These are phyloP conservation scores for Xerocomus spinulosus DNA, from an alignment of 768 basidiomycete species.

Conservation along the genomic window DNA sequence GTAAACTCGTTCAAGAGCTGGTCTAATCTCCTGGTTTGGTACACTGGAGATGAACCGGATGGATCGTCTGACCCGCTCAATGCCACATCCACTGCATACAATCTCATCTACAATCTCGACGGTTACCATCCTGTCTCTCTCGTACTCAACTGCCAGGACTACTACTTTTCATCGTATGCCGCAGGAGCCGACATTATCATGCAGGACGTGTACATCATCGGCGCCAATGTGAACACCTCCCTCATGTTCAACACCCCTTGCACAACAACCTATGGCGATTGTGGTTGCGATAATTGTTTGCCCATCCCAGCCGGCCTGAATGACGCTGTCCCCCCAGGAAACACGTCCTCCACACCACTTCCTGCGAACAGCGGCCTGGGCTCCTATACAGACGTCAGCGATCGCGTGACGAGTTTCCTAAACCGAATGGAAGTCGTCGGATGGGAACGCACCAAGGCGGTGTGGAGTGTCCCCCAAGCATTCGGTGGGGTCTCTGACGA, in stretches of 20 bases:
- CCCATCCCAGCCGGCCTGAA: conserved; percentile 38
- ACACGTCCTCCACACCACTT: conserved; percentile 14
- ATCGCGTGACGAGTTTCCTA: conserved; percentile 60
- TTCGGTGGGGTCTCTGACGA: conserved; percentile 47
- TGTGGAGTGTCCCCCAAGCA: conserved; percentile 78
- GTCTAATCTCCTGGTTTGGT: conserved; percentile 65
- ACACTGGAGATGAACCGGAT: conserved; percentile 71
- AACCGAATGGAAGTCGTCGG: conserved; percentile 54
- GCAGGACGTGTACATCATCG: conserved; percentile 50
- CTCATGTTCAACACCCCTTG: conserved; percentile 57
- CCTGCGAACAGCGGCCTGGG: conserved; percentile 23
- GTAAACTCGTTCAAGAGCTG: conserved; percentile 65
- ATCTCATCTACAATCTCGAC: conserved; percentile 57
- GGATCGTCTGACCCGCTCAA: conserved; percentile 62
- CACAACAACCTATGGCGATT: conserved; percentile 61
- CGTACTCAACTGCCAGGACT: conserved; percentile 64
- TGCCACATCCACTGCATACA: conserved; percentile 45
- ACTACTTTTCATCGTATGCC: conserved; percentile 53
- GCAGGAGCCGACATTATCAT: conserved; percentile 65
- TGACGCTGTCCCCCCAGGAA: conserved; percentile 22
- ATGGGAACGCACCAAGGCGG: conserved; percentile 61
- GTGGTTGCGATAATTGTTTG: conserved; percentile 65
- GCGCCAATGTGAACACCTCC: conserved; percentile 62
- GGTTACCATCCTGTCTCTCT: conserved; percentile 65
- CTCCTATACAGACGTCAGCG: conserved; percentile 60